A percentile compares a stretch with the other conserved stretches of the same genome.
Conservation (phyloP, 116 monocot genomes). For the Zostera marina region DNA sequence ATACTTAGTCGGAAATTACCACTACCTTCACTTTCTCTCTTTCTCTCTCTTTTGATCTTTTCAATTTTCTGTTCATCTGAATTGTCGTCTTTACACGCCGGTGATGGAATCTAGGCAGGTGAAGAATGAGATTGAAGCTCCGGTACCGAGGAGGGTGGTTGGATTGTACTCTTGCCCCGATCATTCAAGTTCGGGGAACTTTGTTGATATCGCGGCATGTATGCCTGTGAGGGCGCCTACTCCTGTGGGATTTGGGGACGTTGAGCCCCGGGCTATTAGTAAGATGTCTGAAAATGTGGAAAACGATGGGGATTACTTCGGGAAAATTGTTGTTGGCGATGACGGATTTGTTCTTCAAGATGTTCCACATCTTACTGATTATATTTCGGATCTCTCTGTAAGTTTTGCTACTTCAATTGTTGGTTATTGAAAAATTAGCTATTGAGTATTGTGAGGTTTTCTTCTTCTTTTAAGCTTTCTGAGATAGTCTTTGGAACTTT, state of each 20-base stretch:
- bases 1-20: background rate
- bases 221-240: slow-evolving; percentile 3
- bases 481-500: background rate
- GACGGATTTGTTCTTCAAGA: slow-evolving; percentile 53
- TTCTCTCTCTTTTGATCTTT: background rate
- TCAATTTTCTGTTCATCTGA: background rate
- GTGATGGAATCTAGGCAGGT: background rate
- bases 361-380: slow-evolving; percentile 63
- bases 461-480: background rate
- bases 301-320: background rate
- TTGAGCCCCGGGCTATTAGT: background rate
- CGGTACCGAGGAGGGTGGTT: background rate
- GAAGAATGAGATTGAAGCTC: background rate
- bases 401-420: slow-evolving; percentile 7
- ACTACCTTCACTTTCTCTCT: background rate
- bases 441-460: background rate
- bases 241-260: background rate
- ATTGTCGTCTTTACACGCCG: too few relatives aligned
- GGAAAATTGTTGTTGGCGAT: slow-evolving; percentile 44
- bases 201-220: background rate
- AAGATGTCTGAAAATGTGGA: background rate
- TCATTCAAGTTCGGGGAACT: background rate
- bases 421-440: too few relatives aligned
- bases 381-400: slow-evolving; percentile 40
- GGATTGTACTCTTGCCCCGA: background rate